Conservation (phyloP, 208 protist genomes). For the Lotmaria passim region DNA sequence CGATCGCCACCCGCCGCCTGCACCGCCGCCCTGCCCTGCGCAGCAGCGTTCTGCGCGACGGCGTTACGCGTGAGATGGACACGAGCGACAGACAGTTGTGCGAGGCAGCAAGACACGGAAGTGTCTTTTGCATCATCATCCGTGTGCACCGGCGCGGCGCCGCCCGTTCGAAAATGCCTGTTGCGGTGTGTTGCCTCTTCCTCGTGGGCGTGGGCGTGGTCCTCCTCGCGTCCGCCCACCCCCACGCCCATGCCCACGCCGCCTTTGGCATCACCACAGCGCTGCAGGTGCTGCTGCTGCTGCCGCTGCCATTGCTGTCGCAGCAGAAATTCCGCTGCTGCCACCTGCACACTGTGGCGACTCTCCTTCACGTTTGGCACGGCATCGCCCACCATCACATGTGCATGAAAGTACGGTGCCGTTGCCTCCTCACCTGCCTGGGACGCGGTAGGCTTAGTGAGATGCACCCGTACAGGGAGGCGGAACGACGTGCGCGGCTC, state of each 20-base stretch:
- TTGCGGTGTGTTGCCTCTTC: background rate
- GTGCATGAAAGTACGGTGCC: slow-evolving; percentile 15
- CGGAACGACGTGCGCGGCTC: slow-evolving; percentile 39
- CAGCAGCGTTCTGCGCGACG: background rate
- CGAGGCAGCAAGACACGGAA: too few species aligned
- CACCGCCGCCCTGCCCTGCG: slow-evolving; percentile 12
- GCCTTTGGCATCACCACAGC: background rate
- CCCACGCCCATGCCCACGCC: background rate
- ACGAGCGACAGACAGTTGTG: background rate
- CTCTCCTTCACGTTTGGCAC: slow-evolving; percentile 40
- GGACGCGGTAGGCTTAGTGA: background rate
- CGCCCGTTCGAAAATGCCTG: too few species aligned
- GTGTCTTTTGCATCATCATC: background rate
- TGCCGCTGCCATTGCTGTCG: background rate
- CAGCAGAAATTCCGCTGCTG: slow-evolving; percentile 28
- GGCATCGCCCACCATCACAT: slow-evolving; percentile 28
- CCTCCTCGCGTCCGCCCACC: background rate
- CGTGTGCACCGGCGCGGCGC: background rate
- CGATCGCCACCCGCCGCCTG: slow-evolving; percentile 17
- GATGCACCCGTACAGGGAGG: slow-evolving; percentile 22
- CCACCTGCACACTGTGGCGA: slow-evolving; percentile 31
- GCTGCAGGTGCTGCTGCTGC: slow-evolving; percentile 3
- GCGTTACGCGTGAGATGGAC: slow-evolving; percentile 19
- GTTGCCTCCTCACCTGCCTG: background rate
- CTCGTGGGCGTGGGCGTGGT: background rate